Conservation (phyloP, 805 yeast genomes). For the Grigorovia yakushimaensis region DNA sequence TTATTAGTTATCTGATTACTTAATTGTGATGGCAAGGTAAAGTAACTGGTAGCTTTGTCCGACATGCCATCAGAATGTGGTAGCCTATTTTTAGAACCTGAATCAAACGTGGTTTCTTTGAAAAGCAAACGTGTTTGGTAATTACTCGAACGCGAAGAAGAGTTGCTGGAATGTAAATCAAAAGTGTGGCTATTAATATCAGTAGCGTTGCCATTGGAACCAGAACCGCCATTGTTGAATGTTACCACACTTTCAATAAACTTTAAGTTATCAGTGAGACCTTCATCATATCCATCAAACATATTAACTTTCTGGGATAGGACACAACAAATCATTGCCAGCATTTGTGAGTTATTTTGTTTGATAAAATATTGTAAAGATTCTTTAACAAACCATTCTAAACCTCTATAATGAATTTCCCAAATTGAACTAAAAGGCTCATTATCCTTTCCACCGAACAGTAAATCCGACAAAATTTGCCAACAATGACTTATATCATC, state of each 20-base stretch:
- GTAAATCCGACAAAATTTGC: slow-evolving; percentile 43
- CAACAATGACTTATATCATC: slow-evolving; percentile 64
- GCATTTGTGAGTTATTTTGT: slow-evolving; percentile 69
- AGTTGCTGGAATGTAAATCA: not conserved
- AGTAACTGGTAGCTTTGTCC: not conserved
- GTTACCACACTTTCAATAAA: slow-evolving; percentile 16
- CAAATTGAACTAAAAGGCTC: slow-evolving; percentile 43
- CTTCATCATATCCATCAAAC: not conserved
- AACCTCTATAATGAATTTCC: slow-evolving; percentile 77
- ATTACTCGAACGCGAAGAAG: not conserved
- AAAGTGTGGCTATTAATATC: not conserved
- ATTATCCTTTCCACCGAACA: slow-evolving; percentile 21
- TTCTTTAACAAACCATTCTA: slow-evolving; percentile 51
- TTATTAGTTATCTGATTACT: not conserved
- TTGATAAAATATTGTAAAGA: slow-evolving; percentile 56
- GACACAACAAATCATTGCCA: slow-evolving; percentile 78
- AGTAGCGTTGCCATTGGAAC: not conserved
- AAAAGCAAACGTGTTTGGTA: not conserved
- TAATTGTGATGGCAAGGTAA: not conserved
- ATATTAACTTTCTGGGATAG: slow-evolving; percentile 26
- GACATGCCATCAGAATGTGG: not conserved
- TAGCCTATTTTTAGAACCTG: not conserved
- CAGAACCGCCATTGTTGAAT: slow-evolving; percentile 8
- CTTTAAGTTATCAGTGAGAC: not conserved
- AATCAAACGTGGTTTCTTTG: not conserved